Base-by-base conservation (phyloP, 1,284 basidiomycete species). In the Lentinus polychrous region DNA sequence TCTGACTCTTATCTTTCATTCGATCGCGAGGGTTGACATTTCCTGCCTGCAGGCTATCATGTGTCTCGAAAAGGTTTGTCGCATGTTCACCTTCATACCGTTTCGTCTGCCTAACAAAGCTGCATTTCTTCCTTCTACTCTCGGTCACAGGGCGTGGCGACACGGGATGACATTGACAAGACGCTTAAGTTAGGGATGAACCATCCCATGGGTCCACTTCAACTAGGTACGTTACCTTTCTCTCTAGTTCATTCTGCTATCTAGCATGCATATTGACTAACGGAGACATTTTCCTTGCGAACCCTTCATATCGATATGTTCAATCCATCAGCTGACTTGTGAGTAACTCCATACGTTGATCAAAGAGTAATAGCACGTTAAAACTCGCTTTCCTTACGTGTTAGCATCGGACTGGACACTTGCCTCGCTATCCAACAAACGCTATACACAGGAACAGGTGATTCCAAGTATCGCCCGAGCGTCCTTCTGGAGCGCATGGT, bases 401-500 rank as follows among this genome's bases (percentile, higher is more conserved):
- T n/a, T 59, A 92, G 90, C 67, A 95, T 96, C 56, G 93, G 93
- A 27, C 81, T 95, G 31, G 91, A 94, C 60, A 93, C 91, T 5
- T 94, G 93, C 63, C 78, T 95, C 31, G 81, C 88, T 4, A 94
- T 94, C 60, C 91, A 94, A 60, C 81, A 91, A 62, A 94, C 91
- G 0, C 76, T 96, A 12, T 88, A 91, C 59, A 77, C 76, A 50
- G 94, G 94, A 52, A 95, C 91, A 10, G 82, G 88, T 0, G 94
- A 98, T 68, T 89, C 88, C n/a, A 97, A 98, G 67, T 98, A 97
- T 67, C 80, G 94, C n/a, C 94, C 94, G 0, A 86, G 88, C 46
- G 78, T 94, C 18, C 74, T 98, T 20, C 76, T 98, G 8, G 88
- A 93, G 57, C 76, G 92, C 32, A 97, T 97, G 94, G 94, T 98